Conservation (phyloP, 1,284 basidiomycete species). For the Cutaneotrichosporon sp. region DNA sequence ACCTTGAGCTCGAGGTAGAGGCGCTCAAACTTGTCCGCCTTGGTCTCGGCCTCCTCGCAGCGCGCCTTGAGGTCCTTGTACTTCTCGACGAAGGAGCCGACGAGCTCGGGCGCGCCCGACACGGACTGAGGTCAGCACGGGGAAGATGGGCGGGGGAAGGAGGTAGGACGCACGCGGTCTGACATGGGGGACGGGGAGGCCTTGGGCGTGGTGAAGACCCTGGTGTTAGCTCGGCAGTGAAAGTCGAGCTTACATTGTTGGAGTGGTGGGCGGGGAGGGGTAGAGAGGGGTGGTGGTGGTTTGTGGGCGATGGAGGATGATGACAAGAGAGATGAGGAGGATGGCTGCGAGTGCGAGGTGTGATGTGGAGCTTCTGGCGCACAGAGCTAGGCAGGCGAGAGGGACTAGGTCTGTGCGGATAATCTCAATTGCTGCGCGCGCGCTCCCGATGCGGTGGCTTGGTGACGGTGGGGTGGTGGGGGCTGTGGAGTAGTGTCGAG, state of each 20-base stretch:
- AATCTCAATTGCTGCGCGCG: neutral
- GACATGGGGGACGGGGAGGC: neutral
- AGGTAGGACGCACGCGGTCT: neutral
- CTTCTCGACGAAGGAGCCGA: slow-evolving; percentile 8
- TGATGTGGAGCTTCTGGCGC: slow-evolving; percentile 1
- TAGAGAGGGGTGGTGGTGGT: neutral
- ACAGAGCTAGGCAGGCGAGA: slow-evolving; percentile 5
- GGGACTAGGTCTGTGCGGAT: slow-evolving; percentile 2
- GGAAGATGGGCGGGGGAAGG: too few relatives aligned
- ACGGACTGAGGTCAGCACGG: neutral
- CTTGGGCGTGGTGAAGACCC: slow-evolving; percentile 12
- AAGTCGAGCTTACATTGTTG: neutral
- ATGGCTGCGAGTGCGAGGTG: neutral
- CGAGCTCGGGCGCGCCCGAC: slow-evolving; percentile 7
- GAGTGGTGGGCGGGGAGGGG: neutral
- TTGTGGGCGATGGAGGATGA: neutral
- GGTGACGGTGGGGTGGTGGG: neutral
- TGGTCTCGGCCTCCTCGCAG: slow-evolving; percentile 1
- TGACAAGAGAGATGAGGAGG: neutral
- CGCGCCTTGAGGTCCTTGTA: slow-evolving; percentile 2
- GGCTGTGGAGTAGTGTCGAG: neutral
- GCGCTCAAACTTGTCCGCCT: slow-evolving; percentile 7
- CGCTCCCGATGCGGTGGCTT: neutral
- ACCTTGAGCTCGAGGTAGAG: slow-evolving; percentile 9
- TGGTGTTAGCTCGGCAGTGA: slow-evolving; percentile 1